Percentiles rank a stretch among this genome's conserved stretches.
These are phyloP conservation scores for Geosiphon pyriformis DNA, from an alignment of 192 early-diverging fungal genomes.

Conservation along the genomic window DNA sequence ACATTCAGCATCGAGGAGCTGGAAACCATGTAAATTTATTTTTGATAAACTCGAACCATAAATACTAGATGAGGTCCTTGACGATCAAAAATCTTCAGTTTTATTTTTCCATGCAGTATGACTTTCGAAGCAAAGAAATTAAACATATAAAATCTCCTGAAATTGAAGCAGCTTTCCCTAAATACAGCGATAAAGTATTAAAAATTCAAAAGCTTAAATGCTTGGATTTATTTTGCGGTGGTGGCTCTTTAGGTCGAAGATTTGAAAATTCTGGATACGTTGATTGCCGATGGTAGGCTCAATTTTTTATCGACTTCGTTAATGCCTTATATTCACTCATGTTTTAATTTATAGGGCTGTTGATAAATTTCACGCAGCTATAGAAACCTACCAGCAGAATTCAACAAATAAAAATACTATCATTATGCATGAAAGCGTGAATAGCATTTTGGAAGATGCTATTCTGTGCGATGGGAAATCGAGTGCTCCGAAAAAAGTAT, in stretches of 20 bases:
- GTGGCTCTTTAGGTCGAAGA: slow-evolving; percentile 27
- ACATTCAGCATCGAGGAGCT: slow-evolving; percentile 24
- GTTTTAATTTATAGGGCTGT: too few relatives aligned
- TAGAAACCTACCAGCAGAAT: slow-evolving; percentile 25
- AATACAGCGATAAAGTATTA: slow-evolving; percentile 8
- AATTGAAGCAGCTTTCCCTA: not conserved
- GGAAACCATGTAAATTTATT: slow-evolving; percentile 30
- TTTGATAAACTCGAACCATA: too few relatives aligned
- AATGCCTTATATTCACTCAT: not conserved
- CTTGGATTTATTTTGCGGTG: slow-evolving; percentile 30
- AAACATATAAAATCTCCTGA: slow-evolving; percentile 2
- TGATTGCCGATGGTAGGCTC: slow-evolving; percentile 25
- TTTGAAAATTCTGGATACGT: slow-evolving; percentile 26
- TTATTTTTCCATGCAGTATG: slow-evolving; percentile 13
- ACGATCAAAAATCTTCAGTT: too few relatives aligned
- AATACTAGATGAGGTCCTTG: too few relatives aligned
- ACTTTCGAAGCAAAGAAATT: slow-evolving; percentile 1
- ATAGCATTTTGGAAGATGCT: slow-evolving; percentile 17
- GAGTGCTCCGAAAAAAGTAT: too few relatives aligned
- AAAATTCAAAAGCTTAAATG: not conserved
- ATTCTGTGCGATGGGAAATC: slow-evolving; percentile 11
- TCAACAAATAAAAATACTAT: not conserved
- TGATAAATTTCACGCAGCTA: slow-evolving; percentile 20
- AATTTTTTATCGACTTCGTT: not conserved
- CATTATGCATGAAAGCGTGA: slow-evolving; percentile 26